Evolutionary conservation across 371 early-diverging fungal species (phyloP), one percentile per base, ranked within the genome.

Genomic region (Rhizopus sp.): DNA sequence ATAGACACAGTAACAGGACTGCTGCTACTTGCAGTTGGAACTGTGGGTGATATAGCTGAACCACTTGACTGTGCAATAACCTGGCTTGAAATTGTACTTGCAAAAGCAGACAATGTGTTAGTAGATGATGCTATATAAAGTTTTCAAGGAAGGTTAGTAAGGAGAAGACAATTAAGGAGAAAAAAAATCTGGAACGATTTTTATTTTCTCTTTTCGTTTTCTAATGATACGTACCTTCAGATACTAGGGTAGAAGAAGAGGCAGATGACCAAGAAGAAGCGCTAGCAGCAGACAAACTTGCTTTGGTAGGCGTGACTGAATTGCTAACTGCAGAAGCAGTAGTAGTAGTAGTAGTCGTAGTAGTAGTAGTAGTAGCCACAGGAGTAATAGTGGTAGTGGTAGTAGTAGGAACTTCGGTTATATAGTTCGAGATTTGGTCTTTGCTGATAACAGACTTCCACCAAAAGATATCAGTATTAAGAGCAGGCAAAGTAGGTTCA

Each of bases 401-500:
- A 40, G 55, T 17, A 23, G 35, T 29, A 46, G 55, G 47, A 7
- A 38, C 53, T 3, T 39, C 65, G 35, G 52, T 59, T 29, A 64
- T 52, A 37, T 64, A 64, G 16, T 64, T 60, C 0, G 50, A 47
- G 23, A 64, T 38, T 40, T 64, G 56, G 32, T 59, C 60, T 1
- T 47, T 47, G 29, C 55, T 39, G 15, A 64, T 45, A 42, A 64
- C 51, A 17, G 65, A 46, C 15, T 44, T 65, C 66, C 66, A 65
- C 66, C 66, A 65, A 23, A 57, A 65, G 15, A 65, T 65, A 38
- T 65, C 58, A 42, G 66, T 55, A 15, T 57, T 53, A 55, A 45
- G 34, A 41, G 51, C 15, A 32, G 66, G 58, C 39, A 51, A 40
- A 46, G 50, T 37, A 40, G 45, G 44, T 41, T 35, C 34, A 53